These are phyloP conservation scores for Suhomyces guaymorum DNA, from an alignment of 1,139 yeast genomes.

Conservation along the genomic window DNA sequence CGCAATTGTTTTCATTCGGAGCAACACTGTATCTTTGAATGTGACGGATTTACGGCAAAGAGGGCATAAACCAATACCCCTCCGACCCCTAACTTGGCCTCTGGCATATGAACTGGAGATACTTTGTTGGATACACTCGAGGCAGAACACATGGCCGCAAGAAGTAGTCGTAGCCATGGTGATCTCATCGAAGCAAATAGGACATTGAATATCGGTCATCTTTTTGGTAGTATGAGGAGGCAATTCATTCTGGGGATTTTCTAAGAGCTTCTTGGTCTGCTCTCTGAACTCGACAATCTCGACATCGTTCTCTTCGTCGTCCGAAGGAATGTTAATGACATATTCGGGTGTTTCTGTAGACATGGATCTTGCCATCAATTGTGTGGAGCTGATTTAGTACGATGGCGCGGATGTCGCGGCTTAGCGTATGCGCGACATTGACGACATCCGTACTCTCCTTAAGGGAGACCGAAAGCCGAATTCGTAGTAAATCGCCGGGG, in stretches of 20 bases:
- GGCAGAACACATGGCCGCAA: slow-evolving; percentile 50
- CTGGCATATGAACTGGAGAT: slow-evolving; percentile 45
- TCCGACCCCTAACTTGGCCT: slow-evolving; percentile 37
- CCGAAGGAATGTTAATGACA: slow-evolving; percentile 27
- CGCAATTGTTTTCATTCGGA: slow-evolving; percentile 32
- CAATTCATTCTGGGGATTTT: slow-evolving; percentile 27
- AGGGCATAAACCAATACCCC: slow-evolving; percentile 49
- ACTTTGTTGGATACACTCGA: slow-evolving; percentile 47
- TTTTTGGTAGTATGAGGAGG: slow-evolving; percentile 28
- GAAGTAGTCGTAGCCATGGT: slow-evolving; percentile 43
- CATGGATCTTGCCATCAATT: background rate
- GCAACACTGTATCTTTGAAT: slow-evolving; percentile 42
- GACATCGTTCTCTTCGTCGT: slow-evolving; percentile 38
- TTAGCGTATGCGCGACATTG: background rate
- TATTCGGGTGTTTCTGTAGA: slow-evolving; percentile 17
- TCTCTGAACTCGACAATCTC: slow-evolving; percentile 41
- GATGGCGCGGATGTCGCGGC: too few species aligned
- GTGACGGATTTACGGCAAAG: slow-evolving; percentile 43
- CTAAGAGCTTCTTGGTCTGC: slow-evolving; percentile 37
- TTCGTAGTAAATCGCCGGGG: too few species aligned
- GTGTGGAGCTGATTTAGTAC: background rate
- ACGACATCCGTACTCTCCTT: too few species aligned
- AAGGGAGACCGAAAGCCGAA: too few species aligned
- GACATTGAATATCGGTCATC: slow-evolving; percentile 44
- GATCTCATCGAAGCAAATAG: slow-evolving; percentile 49